A percentile compares a stretch with the other conserved stretches of the same genome.
Evolutionary conservation across 257 asterid species (phyloP).

Genomic region (Coffea canephora): DNA sequence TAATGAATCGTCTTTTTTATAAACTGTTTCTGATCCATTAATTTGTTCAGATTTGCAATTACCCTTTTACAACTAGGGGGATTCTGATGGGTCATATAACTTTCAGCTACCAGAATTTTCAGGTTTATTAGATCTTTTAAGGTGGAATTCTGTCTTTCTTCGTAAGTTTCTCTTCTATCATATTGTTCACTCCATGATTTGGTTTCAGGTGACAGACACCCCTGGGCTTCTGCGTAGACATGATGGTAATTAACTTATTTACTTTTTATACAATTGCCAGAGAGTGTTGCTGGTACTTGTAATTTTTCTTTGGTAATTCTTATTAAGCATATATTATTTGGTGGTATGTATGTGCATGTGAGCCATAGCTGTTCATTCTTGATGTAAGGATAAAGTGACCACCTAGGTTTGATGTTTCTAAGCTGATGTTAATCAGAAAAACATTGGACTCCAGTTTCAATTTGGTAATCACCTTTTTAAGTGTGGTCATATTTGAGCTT

Average conservation of each 20-base stretch:
- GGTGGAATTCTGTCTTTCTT: conserved; percentile 4
- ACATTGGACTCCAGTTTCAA: not conserved
- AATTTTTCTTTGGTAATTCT: not conserved
- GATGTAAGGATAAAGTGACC: not conserved
- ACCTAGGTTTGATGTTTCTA: not conserved
- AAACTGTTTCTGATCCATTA: not conserved
- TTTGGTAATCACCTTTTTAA: not conserved
- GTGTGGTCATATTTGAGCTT: not conserved
- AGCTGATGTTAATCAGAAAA: not conserved
- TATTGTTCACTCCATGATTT: conserved; percentile 21
- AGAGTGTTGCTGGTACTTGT: not conserved
- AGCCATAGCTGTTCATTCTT: not conserved
- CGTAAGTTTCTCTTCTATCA: conserved; percentile 6
- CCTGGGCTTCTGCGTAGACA: conserved; percentile 81
- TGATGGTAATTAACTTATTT: conserved; percentile 61
- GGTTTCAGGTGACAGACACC: conserved; percentile 86
- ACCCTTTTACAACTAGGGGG: conserved; percentile 97
- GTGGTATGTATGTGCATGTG: not conserved
- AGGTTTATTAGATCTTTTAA: conserved; percentile 25
- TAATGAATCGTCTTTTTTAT: not conserved
- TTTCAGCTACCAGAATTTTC: conserved; percentile 75
- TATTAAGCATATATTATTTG: not conserved
- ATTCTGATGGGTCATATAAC: conserved; percentile 92
- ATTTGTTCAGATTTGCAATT: conserved; percentile 73
- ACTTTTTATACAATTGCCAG: not conserved